Evolutionary conservation across 1,284 basidiomycete genomes (phyloP).

Genomic region (Cryptococcus neoformans): DNA sequence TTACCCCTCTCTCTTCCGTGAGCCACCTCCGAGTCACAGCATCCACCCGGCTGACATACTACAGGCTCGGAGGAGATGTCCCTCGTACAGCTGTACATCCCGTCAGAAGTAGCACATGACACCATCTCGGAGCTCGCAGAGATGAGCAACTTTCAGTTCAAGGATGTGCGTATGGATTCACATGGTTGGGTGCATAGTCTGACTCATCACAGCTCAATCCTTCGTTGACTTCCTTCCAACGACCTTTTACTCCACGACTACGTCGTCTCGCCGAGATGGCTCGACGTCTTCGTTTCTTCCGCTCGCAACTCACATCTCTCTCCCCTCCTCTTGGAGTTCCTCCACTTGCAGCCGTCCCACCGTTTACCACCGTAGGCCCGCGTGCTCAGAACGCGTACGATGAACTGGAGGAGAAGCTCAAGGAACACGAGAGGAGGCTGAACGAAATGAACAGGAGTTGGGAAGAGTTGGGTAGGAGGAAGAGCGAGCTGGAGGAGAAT

Average conservation of each 20-base stretch:
- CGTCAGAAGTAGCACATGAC: slow-evolving; percentile 95
- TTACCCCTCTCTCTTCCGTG: slow-evolving; percentile 81
- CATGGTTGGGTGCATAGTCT: neutral
- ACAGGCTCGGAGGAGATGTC: slow-evolving; percentile 94
- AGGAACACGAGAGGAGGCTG: slow-evolving; percentile 83
- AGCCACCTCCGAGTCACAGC: slow-evolving; percentile 33
- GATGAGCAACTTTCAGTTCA: slow-evolving; percentile 95
- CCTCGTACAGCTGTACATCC: slow-evolving; percentile 96
- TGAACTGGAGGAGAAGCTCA: slow-evolving; percentile 82
- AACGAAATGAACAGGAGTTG: slow-evolving; percentile 93
- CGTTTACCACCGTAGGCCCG: slow-evolving; percentile 79
- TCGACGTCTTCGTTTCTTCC: slow-evolving; percentile 87
- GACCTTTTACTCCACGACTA: slow-evolving; percentile 95
- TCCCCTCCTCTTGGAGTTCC: slow-evolving; percentile 65
- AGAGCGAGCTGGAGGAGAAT: slow-evolving; percentile 87
- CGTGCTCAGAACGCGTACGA: slow-evolving; percentile 91
- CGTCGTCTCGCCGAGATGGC: slow-evolving; percentile 94
- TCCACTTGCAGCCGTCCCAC: slow-evolving; percentile 74
- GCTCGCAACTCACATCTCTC: slow-evolving; percentile 67
- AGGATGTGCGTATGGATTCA: slow-evolving; percentile 65
- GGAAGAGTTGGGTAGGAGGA: slow-evolving; percentile 80
- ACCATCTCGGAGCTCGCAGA: slow-evolving; percentile 94
- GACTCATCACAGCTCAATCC: slow-evolving; percentile 72
- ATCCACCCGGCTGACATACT: slow-evolving; percentile 8
- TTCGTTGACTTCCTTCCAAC: slow-evolving; percentile 94